Conservation (phyloP, 768 basidiomycete genomes). For the Naganishia randhawae region DNA sequence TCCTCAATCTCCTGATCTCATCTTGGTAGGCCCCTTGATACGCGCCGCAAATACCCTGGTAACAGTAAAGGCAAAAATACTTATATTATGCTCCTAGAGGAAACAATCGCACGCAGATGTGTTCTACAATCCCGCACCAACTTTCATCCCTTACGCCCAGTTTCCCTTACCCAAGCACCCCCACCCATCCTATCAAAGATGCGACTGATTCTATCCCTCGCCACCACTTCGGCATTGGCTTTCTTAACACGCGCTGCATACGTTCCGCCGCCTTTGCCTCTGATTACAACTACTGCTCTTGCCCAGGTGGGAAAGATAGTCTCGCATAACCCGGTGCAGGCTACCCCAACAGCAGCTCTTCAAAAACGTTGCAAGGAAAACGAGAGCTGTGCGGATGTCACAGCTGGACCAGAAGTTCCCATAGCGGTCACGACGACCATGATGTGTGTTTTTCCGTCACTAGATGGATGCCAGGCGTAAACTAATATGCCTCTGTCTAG, state of each 20-base stretch:
- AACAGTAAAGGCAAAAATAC: no score
- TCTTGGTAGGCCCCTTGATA: no score
- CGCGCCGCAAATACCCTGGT: no score
- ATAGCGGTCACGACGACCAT: constrained; percentile 27
- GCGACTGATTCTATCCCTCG: not conserved
- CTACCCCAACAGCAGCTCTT: not conserved
- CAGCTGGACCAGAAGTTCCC: constrained; percentile 25
- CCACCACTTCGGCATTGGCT: not conserved
- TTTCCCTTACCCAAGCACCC: not conserved
- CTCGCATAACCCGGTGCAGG: not conserved
- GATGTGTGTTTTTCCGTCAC: constrained; percentile 3
- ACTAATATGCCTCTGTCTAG: not conserved
- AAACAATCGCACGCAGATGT: no score
- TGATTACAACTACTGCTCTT: not conserved
- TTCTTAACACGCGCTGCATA: not conserved
- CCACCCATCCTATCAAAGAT: not conserved
- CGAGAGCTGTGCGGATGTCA: constrained; percentile 19
- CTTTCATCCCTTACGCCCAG: not conserved
- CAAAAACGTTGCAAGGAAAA: constrained; percentile 12
- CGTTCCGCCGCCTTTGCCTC: not conserved
- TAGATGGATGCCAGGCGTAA: no score
- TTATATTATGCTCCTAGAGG: no score
- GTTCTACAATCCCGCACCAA: no score
- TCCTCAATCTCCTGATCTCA: no score
- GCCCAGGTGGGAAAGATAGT: not conserved